These are phyloP conservation scores for Leccinum boreale DNA, from an alignment of 768 basidiomycete genomes.

Conservation along the genomic window DNA sequence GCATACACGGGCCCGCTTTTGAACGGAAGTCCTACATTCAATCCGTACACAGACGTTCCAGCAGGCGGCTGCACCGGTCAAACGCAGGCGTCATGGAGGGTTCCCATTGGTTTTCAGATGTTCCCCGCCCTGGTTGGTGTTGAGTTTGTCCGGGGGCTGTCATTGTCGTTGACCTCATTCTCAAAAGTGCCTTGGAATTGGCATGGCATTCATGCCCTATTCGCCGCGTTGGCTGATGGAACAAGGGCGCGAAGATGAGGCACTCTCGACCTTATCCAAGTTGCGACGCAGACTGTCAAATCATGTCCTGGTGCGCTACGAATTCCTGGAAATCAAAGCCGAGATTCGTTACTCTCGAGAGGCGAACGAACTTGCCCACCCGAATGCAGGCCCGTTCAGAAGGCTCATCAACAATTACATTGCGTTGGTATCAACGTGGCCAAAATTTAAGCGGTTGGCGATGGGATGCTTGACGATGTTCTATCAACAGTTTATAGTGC, in stretches of 20 bases:
- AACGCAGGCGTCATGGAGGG: constrained; percentile 32
- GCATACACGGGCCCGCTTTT: constrained; percentile 30
- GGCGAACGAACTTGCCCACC: constrained; percentile 14
- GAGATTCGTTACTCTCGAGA: constrained; percentile 30
- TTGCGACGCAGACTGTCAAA: constrained; percentile 34
- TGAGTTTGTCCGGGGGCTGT: constrained; percentile 1
- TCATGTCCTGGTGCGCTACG: constrained; percentile 34
- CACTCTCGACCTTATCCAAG: constrained; percentile 32
- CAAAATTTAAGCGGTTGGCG: constrained; percentile 30
- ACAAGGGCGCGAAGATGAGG: constrained; percentile 36
- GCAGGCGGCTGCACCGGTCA: constrained; percentile 31
- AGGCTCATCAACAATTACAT: constrained; percentile 23
- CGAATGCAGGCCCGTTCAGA: constrained; percentile 20
- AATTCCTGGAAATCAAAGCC: constrained; percentile 39
- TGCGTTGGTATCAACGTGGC: constrained; percentile 25
- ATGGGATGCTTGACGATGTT: constrained; percentile 32
- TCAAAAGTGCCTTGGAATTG: constrained; percentile 28
- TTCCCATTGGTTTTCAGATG: constrained; percentile 36
- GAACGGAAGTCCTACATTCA: constrained; percentile 30
- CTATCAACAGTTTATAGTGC: constrained; percentile 32
- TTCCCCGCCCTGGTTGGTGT: constrained; percentile 35
- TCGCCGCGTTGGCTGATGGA: constrained; percentile 44
- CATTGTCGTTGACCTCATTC: background rate
- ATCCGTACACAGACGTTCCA: constrained; percentile 30
- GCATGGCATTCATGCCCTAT: constrained; percentile 37